phyloP scores from a whole-genome alignment of 257 asterid species.

The Capsicum chinense region DNA sequence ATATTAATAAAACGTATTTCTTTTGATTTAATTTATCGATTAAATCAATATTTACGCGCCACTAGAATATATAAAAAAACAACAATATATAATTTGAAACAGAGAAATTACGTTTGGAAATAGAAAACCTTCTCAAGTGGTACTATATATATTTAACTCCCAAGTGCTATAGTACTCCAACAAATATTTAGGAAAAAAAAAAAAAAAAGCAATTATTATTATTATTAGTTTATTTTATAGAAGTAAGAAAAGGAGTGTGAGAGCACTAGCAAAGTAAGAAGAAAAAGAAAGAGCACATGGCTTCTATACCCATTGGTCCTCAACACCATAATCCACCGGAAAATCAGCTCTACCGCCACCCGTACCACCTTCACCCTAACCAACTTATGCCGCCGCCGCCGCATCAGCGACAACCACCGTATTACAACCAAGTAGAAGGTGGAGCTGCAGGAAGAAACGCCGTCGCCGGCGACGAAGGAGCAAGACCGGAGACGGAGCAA shows the following conservation, averaged over 20 bases:
- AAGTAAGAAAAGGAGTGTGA: slow-evolving; percentile 21
- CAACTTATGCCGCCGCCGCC: background rate
- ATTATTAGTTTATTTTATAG: background rate
- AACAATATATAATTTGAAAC: no score
- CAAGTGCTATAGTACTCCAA: no score
- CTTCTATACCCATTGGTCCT: slow-evolving; percentile 86
- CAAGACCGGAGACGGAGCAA: slow-evolving; percentile 58
- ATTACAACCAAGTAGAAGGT: slow-evolving; percentile 53
- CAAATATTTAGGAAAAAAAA: no score
- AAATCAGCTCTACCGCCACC: slow-evolving; percentile 40
- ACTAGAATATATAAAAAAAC: no score
- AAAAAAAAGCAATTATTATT: background rate
- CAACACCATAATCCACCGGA: slow-evolving; percentile 59
- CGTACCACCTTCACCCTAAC: background rate
- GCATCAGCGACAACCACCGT: background rate
- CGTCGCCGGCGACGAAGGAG: slow-evolving; percentile 35
- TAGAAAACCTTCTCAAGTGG: no score
- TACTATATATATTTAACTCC: no score
- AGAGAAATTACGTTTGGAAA: no score
- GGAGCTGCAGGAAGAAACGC: slow-evolving; percentile 53
- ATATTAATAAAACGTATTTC: no score
- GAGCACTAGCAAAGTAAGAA: slow-evolving; percentile 24
- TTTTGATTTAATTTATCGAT: no score
- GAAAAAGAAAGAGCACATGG: slow-evolving; percentile 54
- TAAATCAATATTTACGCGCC: no score